Conservation (phyloP, 495 filamentous ascomycete species). For the Aspergillus kassunensis region DNA sequence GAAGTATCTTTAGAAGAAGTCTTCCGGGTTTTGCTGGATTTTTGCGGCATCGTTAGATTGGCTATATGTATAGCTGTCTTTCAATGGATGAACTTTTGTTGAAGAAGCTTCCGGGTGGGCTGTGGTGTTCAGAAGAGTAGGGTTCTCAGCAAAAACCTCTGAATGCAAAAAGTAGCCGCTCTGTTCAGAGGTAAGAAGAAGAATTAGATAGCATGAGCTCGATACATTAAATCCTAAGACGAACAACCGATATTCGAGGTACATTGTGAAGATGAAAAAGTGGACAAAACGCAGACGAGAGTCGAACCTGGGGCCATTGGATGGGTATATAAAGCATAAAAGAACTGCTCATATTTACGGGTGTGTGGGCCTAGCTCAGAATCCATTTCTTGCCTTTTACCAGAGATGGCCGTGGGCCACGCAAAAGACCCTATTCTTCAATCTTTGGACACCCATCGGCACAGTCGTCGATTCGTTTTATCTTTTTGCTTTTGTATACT, state of each 20-base stretch:
- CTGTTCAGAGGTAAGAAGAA: too few relatives aligned
- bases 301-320: not conserved
- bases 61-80: too few relatives aligned
- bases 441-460: slow-evolving; percentile 16
- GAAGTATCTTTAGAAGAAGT: slow-evolving; percentile 4
- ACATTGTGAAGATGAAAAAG: too few relatives aligned
- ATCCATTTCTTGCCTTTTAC: slow-evolving; percentile 20
- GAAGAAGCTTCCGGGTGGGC: too few relatives aligned
- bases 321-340: slow-evolving; percentile 2
- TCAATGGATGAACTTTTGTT: not conserved
- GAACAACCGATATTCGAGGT: too few relatives aligned
- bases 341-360: not conserved
- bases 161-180: too few relatives aligned
- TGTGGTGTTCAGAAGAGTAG: too few relatives aligned
- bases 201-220: too few relatives aligned
- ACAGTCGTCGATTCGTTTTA: slow-evolving; percentile 15
- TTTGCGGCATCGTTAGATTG: slow-evolving; percentile 13
- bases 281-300: not conserved
- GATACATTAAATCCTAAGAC: too few relatives aligned
- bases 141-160: too few relatives aligned
- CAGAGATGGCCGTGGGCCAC: slow-evolving; percentile 19
- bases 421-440: slow-evolving; percentile 17
- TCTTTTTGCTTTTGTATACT: not conserved
- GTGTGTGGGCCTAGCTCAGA: slow-evolving; percentile 19
- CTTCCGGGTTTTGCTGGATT: not conserved